phyloP scores from a whole-genome alignment of 31 red algal species.

The Odonthalia washingtoniensis region DNA sequence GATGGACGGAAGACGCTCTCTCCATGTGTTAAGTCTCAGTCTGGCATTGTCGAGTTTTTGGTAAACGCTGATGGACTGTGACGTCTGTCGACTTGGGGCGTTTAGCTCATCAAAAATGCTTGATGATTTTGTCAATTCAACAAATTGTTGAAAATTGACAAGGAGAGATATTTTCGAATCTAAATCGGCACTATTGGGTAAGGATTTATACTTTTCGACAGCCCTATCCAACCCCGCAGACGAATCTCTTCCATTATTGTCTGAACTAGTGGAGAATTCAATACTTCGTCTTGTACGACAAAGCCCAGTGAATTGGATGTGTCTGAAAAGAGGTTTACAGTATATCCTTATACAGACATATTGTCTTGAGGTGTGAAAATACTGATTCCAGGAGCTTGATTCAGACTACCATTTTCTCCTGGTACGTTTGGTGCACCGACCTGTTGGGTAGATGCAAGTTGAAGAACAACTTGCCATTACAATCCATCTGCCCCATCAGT shows the following conservation, averaged over 20 bases:
- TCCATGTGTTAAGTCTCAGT: conserved; percentile 74
- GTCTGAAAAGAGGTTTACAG: too few relatives aligned
- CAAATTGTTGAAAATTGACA: conserved; percentile 91
- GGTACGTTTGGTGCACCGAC: too few relatives aligned
- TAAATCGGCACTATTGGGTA: conserved; percentile 76
- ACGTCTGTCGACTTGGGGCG: conserved; percentile 64
- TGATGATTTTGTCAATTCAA: conserved; percentile 95
- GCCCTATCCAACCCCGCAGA: conserved; percentile 66
- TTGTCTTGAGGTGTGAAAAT: too few relatives aligned
- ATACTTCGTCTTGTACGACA: conserved; percentile 35
- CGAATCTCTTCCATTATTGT: conserved; percentile 74
- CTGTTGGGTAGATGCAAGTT: too few relatives aligned
- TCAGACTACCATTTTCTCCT: too few relatives aligned
- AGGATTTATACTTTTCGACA: conserved; percentile 66
- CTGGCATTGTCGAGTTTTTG: conserved; percentile 87
- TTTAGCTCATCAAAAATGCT: conserved; percentile 91
- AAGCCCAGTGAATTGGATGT: too few relatives aligned
- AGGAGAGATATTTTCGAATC: conserved; percentile 54
- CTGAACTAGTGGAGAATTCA: conserved; percentile 62
- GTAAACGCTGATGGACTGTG: conserved; percentile 75
- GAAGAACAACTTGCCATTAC: too few relatives aligned
- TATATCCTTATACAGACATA: too few relatives aligned
- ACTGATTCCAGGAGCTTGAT: too few relatives aligned
- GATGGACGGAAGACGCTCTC: too few relatives aligned
- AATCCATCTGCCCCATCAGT: too few relatives aligned